Evolutionary conservation across 2,329 filamentous ascomycete species (phyloP), one percentile per base, ranked within the genome.

Genomic region (Davidsoniella neocaledoniae): DNA sequence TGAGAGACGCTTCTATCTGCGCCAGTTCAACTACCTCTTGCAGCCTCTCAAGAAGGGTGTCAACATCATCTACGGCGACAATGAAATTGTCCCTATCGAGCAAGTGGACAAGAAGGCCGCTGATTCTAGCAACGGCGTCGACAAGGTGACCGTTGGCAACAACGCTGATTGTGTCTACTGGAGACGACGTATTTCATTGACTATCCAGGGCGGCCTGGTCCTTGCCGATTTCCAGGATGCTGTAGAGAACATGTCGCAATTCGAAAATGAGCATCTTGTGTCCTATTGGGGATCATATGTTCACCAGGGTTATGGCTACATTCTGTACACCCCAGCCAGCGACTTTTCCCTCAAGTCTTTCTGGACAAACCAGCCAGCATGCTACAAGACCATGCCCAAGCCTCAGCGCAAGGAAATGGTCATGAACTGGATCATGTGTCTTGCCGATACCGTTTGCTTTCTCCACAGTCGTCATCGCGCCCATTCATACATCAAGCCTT

Each of bases 351-450:
- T 87, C 37, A 79, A 76, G 57, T 74, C 77, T 0, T 81, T 85
- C 61, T 70, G 86, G 53, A 70, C 77, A 14, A 76, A 74, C 47
- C 74, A 74, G 4, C 78, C 81, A 2, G 65, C 71, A 19, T 72
- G 74, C 19, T 72, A 81, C 60, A 79, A 81, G 57, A 73, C 71
- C 48, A 61, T 85, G 9, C 57, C 73, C 3, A 82, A 83, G 58
- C 66, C 69, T 46, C 70, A 74, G 39, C 70, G 80, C 23, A 70
- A 78, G 33, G 65, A 68, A 43, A 64, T 81, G 14, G 61, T 86
- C 4, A 68, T 85, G 59, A 79, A 83, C 60, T 87, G 83, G 83
- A 74, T 86, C 57, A 77, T 83, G 58, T 87, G 83, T 59, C 69
- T 87, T 3, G 70, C 73, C 39, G 79, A 85, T 59, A 78, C 81